Percentiles rank a stretch among this genome's conserved stretches.
Conservation (phyloP, 441 rosid species). For the Iberis amara region DNA sequence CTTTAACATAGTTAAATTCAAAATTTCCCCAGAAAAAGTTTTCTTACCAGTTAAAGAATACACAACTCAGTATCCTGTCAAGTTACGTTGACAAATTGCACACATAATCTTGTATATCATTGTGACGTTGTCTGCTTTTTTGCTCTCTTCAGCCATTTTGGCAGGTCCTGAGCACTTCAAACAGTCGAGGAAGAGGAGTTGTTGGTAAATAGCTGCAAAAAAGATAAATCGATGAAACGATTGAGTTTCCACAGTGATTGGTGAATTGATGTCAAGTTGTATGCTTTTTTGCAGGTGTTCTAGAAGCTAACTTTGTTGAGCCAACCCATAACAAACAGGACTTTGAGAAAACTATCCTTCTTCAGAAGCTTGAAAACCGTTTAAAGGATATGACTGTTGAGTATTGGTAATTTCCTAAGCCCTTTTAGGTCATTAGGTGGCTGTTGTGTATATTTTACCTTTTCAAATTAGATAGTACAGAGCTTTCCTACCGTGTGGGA, state of each 20-base stretch:
- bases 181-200: constrained; percentile 81
- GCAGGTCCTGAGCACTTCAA: constrained; percentile 53
- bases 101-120: constrained; percentile 5
- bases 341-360: constrained; percentile 90
- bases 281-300: constrained; percentile 53
- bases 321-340: constrained; percentile 98
- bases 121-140: constrained; percentile 13
- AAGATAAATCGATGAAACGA: constrained; percentile 15
- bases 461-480: constrained; percentile 2
- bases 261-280: constrained; percentile 19
- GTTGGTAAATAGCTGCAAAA: constrained; percentile 64
- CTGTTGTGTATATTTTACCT: constrained; percentile 5
- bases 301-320: constrained; percentile 91
- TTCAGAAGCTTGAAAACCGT: constrained; percentile 91
- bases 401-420: constrained; percentile 56
- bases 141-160: constrained; percentile 70
- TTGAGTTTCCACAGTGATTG: constrained; percentile 16
- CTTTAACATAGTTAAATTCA: too few species aligned
- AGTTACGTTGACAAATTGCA: constrained; percentile 6
- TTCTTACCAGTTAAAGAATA: constrained; percentile 3
- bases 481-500: constrained; percentile 17
- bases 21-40: not conserved
- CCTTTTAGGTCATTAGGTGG: constrained; percentile 9
- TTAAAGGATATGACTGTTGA: constrained; percentile 88
- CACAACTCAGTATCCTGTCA: constrained; percentile 11